These are phyloP conservation scores for Sclerotinia sclerotiorum DNA, from an alignment of 2,329 filamentous ascomycete genomes.

Conservation along the genomic window DNA sequence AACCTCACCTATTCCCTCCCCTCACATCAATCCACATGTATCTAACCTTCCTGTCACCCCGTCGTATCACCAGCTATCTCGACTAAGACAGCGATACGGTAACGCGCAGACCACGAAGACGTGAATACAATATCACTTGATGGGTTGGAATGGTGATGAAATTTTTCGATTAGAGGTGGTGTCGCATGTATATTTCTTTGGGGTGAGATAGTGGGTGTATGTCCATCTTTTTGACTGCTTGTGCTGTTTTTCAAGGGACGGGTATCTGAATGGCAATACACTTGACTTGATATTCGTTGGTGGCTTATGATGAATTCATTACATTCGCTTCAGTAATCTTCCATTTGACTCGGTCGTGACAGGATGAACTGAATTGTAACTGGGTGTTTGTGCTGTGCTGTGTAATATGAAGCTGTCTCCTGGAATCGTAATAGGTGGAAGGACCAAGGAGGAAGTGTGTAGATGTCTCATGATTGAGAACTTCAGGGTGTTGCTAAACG, in stretches of 20 bases:
- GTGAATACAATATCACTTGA: neutral
- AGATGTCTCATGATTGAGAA: neutral
- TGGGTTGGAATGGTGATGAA: neutral
- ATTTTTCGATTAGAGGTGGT: neutral
- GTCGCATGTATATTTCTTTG: neutral
- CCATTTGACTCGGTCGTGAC: neutral
- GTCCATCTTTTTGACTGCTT: neutral
- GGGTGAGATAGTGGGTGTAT: neutral
- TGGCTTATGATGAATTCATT: neutral
- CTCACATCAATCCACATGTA: neutral
- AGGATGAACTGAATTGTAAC: neutral
- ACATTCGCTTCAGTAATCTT: neutral
- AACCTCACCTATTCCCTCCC: neutral
- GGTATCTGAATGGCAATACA: neutral
- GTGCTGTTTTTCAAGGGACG: neutral
- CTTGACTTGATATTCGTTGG: neutral
- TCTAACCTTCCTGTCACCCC: neutral
- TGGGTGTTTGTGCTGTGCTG: neutral
- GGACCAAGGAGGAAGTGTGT: neutral
- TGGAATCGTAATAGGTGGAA: neutral
- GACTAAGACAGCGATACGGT: slow-evolving; percentile 8
- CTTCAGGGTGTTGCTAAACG: neutral
- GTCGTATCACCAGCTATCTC: slow-evolving; percentile 5
- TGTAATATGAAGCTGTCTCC: neutral
- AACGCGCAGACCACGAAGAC: neutral